Evolutionary conservation across 225 moss, liverwort and hornwort species (phyloP), one percentile per base, ranked within the genome.

Genomic region (Ulota crispa): DNA sequence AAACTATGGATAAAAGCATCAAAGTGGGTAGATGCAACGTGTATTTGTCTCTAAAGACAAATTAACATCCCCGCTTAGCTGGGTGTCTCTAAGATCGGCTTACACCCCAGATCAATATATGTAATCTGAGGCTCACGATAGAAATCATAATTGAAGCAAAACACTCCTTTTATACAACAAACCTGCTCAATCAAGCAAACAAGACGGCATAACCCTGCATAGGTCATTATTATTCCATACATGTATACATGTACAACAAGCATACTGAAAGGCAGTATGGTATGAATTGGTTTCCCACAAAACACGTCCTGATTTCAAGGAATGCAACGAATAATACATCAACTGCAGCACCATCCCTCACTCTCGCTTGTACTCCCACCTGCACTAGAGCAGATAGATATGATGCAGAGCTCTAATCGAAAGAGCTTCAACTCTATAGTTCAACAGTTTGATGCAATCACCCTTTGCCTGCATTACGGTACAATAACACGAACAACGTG

Each of bases 251-350:
- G 65, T 81, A 81, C 86, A 89, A 78, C 81, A 81, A 78, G 71
- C 83, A 86, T 84, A 86, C 86, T 81, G 86, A 75, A 71, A 53
- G 71, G 81, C 81, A 86, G 83, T 86, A 85, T 88, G 81, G 53
- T 23, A 83, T 65, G 65, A 86, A 84, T 57, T 50, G 61, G 39
- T 53, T 68, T 31, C 37, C 69, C 24, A 69, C 56, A 70, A 75
- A 83, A 80, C 78, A 75, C 64, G 28, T 78, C 77, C 81, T 86
- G 81, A 70, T 59, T 37, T 75, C 52, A 78, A 69, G 70, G 70
- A 70, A 69, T 67, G 73, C 83, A 70, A 76, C 78, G 76, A 79
- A 70, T 64, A 69, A 54, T 43, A 77, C 47, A 57, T 71, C 70
- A 53, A 79, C 64, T 85, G 59, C 73, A 83, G 50, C 80, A 80